Conservation (phyloP, 169 alveolate species). For the Neospora caninum region DNA sequence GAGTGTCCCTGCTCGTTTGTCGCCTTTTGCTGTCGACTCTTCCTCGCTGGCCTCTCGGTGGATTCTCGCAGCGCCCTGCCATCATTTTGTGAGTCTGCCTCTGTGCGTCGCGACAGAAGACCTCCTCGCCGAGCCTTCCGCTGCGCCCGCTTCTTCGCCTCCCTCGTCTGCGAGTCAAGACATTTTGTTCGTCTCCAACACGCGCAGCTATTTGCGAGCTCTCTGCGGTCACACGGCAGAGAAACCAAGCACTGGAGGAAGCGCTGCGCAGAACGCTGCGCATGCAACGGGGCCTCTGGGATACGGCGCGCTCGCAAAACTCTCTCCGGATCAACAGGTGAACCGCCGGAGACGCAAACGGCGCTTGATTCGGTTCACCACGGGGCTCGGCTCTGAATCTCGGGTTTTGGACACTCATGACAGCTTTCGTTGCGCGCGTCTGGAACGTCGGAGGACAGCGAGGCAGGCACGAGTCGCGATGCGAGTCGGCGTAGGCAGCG, state of each 20-base stretch:
- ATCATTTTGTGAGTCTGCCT: too few relatives aligned
- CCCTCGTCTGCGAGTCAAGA: neutral
- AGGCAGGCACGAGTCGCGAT: neutral
- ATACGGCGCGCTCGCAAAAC: conserved; percentile 28
- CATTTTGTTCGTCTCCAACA: conserved; percentile 13
- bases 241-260: neutral
- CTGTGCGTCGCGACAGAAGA: neutral
- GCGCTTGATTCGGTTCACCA: too few relatives aligned
- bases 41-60: too few relatives aligned
- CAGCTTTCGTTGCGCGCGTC: too few relatives aligned
- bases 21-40: too few relatives aligned
- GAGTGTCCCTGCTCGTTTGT: too few relatives aligned
- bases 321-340: conserved; percentile 28
- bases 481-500: neutral
- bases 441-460: too few relatives aligned
- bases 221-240: neutral
- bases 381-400: too few relatives aligned
- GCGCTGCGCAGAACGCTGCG: neutral
- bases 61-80: too few relatives aligned
- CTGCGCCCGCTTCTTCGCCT: neutral
- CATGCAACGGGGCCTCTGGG: conserved; percentile 35
- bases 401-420: too few relatives aligned
- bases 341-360: neutral
- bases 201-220: neutral
- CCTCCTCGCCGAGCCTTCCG: conserved; percentile 13